phyloP scores from a whole-genome alignment of 2,329 filamentous ascomycete species.

The Blastomyces gilchristii region DNA sequence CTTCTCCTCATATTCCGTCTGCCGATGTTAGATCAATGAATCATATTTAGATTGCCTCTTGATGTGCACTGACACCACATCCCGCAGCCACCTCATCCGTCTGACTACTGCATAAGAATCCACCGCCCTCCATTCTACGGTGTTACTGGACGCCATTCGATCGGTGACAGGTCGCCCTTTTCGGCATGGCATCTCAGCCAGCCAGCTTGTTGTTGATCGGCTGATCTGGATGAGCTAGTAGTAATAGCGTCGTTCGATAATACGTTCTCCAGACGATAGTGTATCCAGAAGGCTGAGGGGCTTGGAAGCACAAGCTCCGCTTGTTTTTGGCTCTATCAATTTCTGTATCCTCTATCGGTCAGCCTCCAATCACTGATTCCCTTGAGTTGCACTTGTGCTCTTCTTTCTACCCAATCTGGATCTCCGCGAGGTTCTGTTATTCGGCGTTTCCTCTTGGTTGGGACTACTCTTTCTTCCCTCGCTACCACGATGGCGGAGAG shows the following conservation, averaged over 20 bases:
- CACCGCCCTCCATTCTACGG: not conserved
- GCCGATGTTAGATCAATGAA: not conserved
- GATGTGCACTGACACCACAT: conserved; percentile 1
- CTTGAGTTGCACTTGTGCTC: not conserved
- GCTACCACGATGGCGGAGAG: conserved; percentile 17
- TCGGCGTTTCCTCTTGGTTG: not conserved
- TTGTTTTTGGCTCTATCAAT: not conserved
- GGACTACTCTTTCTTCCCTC: not conserved
- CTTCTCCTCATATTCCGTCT: not conserved
- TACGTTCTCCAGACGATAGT: not conserved
- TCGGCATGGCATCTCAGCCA: conserved; percentile 5
- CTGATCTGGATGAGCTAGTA: conserved; percentile 1
- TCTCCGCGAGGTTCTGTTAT: not conserved
- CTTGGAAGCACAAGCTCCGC: not conserved
- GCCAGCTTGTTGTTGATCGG: conserved; percentile 1
- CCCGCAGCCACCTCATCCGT: not conserved
- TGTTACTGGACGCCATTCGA: not conserved
- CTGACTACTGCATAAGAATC: not conserved
- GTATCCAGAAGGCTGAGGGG: conserved; percentile 1
- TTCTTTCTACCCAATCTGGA: not conserved
- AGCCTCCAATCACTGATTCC: not conserved
- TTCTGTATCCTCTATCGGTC: not conserved
- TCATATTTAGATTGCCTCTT: not conserved
- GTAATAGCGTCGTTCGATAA: not conserved
- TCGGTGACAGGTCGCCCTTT: conserved; percentile 1